Evolutionary conservation across 2,329 filamentous ascomycete genomes (phyloP).

Genomic region (Fusarium sp.): DNA sequence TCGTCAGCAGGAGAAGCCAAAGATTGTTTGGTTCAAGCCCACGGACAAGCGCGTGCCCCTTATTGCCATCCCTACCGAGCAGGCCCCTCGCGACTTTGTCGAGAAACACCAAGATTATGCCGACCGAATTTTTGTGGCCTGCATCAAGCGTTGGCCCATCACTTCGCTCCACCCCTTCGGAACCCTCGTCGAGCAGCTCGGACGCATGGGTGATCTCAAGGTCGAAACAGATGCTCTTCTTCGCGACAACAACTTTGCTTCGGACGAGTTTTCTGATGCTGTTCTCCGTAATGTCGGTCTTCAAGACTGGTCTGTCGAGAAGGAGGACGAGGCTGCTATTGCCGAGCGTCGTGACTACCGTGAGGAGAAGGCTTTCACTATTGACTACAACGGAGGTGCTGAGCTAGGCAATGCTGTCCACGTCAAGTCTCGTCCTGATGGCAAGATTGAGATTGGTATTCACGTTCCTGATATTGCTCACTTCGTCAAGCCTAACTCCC

Average conservation of each 20-base stretch:
- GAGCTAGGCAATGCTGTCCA: constrained; percentile 95
- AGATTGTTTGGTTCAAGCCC: constrained; percentile 99
- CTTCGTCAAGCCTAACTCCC: constrained; percentile 95
- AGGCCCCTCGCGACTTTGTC: constrained; percentile 96
- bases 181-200: constrained; percentile 95
- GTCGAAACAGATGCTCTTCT: constrained; percentile 97
- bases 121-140: constrained; percentile 97
- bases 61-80: constrained; percentile 97
- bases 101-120: constrained; percentile 98
- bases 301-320: constrained; percentile 88
- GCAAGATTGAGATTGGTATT: constrained; percentile 91
- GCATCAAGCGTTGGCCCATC: constrained; percentile 99
- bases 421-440: constrained; percentile 83
- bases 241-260: constrained; percentile 98
- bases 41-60: constrained; percentile 98
- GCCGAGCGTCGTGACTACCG: constrained; percentile 89
- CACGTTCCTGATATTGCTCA: constrained; percentile 96
- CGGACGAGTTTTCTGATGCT: constrained; percentile 97
- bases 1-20: constrained; percentile 90
- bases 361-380: constrained; percentile 86
- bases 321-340: constrained; percentile 81
- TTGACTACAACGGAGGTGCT: constrained; percentile 87
- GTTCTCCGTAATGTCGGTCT: constrained; percentile 92
- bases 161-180: constrained; percentile 99
- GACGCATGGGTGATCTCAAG: constrained; percentile 96